Evolutionary conservation across 306 rosid species (phyloP).

Genomic region (Vigna unguiculata): DNA sequence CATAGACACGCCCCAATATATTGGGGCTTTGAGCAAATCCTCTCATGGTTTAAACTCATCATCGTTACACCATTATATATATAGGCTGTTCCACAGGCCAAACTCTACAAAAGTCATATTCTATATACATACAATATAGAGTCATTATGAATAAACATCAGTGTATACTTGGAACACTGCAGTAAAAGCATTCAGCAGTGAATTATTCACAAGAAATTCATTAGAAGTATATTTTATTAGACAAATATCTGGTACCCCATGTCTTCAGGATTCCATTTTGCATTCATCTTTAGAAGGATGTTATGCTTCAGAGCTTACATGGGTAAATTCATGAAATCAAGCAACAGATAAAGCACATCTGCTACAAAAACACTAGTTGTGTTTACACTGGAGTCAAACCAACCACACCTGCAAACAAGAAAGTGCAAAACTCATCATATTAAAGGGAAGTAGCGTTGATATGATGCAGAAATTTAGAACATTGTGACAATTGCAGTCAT

Average conservation of each 20-base stretch:
- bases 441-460: not conserved
- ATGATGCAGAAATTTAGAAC: no score
- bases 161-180: no score
- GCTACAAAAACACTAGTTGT: slow-evolving; percentile 12
- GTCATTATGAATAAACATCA: no score
- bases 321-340: not conserved
- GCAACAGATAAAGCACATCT: not conserved
- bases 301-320: slow-evolving; percentile 32
- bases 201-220: not conserved
- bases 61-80: no score
- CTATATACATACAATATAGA: no score
- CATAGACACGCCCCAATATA: no score
- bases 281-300: slow-evolving; percentile 1
- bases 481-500: no score
- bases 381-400: slow-evolving; percentile 47
- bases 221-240: not conserved
- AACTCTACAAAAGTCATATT: no score
- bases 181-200: not conserved
- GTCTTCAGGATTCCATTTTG: not conserved
- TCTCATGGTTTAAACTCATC: no score
- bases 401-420: slow-evolving; percentile 51
- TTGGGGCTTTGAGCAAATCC: no score
- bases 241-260: not conserved
- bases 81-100: no score
- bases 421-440: slow-evolving; percentile 4